Percentiles rank a stretch among this genome's conserved stretches.
Conservation (phyloP, 73 alveolate species). For the Urostyla sp. region DNA sequence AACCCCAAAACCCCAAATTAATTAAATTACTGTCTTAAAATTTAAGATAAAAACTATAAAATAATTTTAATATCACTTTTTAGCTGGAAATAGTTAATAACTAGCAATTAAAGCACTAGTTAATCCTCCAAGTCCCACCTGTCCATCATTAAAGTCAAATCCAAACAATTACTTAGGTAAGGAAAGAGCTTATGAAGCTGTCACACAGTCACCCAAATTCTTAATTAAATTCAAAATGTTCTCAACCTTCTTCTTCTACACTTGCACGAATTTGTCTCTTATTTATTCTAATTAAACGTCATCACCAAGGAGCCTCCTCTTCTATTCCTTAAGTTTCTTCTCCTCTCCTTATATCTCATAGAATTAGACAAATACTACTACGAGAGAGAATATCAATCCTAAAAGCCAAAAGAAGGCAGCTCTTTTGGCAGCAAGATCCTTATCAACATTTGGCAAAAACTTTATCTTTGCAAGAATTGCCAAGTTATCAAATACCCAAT, state of each 20-base stretch:
- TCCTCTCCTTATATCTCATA: slow-evolving; percentile 34
- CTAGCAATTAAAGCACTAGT: slow-evolving; percentile 72
- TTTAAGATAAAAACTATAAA: no score
- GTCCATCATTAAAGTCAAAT: slow-evolving; percentile 81
- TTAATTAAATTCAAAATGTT: slow-evolving; percentile 68
- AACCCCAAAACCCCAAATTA: no score
- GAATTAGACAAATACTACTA: neutral
- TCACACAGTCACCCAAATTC: slow-evolving; percentile 78
- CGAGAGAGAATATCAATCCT: slow-evolving; percentile 34
- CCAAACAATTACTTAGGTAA: slow-evolving; percentile 69
- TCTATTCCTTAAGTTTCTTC: neutral
- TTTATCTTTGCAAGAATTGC: slow-evolving; percentile 70
- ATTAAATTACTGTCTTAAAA: no score
- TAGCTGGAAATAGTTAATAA: slow-evolving; percentile 67
- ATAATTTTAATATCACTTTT: neutral
- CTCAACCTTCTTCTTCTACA: slow-evolving; percentile 54
- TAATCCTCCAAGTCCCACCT: slow-evolving; percentile 79
- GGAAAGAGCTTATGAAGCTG: slow-evolving; percentile 72
- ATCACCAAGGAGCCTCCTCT: slow-evolving; percentile 23
- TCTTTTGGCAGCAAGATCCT: slow-evolving; percentile 66
- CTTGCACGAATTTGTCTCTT: slow-evolving; percentile 38
- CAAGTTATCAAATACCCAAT: slow-evolving; percentile 85
- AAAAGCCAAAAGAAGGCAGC: slow-evolving; percentile 81
- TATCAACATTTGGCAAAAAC: slow-evolving; percentile 72
- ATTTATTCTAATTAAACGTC: slow-evolving; percentile 34